Conservation (phyloP, 495 filamentous ascomycete species). For the Aspergillus baeticus region DNA sequence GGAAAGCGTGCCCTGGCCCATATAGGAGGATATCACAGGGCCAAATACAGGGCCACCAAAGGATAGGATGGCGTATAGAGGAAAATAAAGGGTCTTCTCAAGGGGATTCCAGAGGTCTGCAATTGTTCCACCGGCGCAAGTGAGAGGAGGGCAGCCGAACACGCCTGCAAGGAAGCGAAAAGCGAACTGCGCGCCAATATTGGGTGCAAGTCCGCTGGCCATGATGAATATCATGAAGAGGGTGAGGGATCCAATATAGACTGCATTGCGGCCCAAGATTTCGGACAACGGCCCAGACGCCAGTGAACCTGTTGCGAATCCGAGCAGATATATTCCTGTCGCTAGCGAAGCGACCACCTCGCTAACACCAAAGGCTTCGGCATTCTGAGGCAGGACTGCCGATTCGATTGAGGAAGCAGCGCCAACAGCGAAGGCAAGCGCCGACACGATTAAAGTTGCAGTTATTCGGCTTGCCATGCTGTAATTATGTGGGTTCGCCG, state of each 20-base stretch:
- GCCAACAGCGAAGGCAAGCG: constrained; percentile 50
- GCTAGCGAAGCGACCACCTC: constrained; percentile 50
- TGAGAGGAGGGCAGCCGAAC: constrained; percentile 53
- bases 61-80: constrained; percentile 41
- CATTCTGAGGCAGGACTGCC: constrained; percentile 40
- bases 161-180: constrained; percentile 53
- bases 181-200: constrained; percentile 48
- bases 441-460: constrained; percentile 51
- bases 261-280: constrained; percentile 56
- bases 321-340: constrained; percentile 57
- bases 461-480: constrained; percentile 32
- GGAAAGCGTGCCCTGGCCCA: constrained; percentile 36
- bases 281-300: constrained; percentile 57
- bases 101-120: constrained; percentile 51
- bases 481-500: constrained; percentile 58
- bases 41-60: constrained; percentile 4
- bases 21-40: constrained; percentile 25
- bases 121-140: constrained; percentile 50
- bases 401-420: constrained; percentile 54
- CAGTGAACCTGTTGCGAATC: constrained; percentile 56
- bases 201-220: constrained; percentile 48
- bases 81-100: constrained; percentile 48
- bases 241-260: constrained; percentile 53
- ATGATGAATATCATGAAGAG: constrained; percentile 55
- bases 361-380: constrained; percentile 47